Conservation (phyloP, 2,329 filamentous ascomycete genomes). For the Aspergillus hiratsukae region DNA sequence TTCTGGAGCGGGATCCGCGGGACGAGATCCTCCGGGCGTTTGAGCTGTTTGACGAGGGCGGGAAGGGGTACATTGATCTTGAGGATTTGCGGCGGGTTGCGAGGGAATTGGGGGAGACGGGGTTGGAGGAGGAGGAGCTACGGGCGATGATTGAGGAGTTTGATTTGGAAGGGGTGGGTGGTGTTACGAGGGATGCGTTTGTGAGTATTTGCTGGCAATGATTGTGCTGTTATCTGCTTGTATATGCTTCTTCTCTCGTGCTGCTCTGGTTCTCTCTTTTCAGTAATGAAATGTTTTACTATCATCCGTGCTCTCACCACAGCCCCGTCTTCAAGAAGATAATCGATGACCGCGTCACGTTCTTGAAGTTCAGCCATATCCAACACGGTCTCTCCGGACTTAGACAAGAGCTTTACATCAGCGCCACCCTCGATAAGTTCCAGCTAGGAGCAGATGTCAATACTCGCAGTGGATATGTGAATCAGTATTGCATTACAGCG, state of each 20-base stretch:
- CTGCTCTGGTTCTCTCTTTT: constrained; percentile 1
- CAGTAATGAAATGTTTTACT: neutral
- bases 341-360: neutral
- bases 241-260: constrained; percentile 2
- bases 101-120: constrained; percentile 79
- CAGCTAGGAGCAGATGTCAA: no score
- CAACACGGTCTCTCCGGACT: no score
- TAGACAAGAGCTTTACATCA: no score
- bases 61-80: constrained; percentile 85
- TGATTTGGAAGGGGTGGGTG: constrained; percentile 88
- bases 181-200: constrained; percentile 61
- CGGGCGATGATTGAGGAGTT: constrained; percentile 97
- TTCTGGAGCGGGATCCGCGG: constrained; percentile 75
- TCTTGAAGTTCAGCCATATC: neutral
- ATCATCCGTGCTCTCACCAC: neutral
- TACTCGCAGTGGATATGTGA: no score
- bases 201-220: constrained; percentile 58
- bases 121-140: constrained; percentile 87
- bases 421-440: no score
- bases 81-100: constrained; percentile 85
- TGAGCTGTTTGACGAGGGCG: constrained; percentile 84
- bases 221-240: neutral
- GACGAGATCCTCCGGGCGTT: constrained; percentile 92
- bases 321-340: neutral
- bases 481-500: no score